Evolutionary conservation across 208 protist species (phyloP).

Genomic region (Leishmania amazonensis): DNA sequence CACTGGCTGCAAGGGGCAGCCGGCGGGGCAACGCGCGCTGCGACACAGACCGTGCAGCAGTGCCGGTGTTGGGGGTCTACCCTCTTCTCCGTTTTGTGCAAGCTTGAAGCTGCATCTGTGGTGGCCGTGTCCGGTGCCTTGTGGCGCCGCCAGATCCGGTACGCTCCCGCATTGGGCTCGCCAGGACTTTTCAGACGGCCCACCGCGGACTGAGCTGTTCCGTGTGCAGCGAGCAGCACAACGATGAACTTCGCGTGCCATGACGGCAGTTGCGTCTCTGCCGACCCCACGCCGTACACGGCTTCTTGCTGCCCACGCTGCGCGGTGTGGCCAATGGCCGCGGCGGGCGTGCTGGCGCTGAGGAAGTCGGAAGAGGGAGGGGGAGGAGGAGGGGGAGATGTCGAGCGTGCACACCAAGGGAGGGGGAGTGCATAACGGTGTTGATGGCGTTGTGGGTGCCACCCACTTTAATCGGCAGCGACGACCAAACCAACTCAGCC

Average conservation of each 20-base stretch:
- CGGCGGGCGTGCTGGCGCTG: not conserved
- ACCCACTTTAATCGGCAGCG: not conserved
- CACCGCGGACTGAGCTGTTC: not conserved
- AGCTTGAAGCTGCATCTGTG: not conserved
- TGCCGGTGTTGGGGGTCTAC: not conserved
- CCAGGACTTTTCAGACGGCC: not conserved
- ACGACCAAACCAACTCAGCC: not conserved
- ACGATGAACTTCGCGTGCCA: not conserved
- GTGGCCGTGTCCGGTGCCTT: not conserved
- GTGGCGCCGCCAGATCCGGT: not conserved
- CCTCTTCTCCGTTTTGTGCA: not conserved
- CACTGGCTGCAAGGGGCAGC: not conserved
- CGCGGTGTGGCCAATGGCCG: not conserved
- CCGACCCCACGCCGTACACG: not conserved
- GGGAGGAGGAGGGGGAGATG: not conserved
- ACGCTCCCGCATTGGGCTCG: not conserved
- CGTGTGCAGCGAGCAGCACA: not conserved
- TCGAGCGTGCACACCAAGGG: not conserved
- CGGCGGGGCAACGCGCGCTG: not conserved
- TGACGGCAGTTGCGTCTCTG: not conserved
- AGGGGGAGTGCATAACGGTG: not conserved
- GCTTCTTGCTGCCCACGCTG: not conserved
- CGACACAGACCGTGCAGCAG: not conserved
- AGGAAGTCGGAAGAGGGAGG: not conserved
- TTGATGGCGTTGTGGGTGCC: not conserved